phyloP scores from a whole-genome alignment of 495 filamentous ascomycete species.

The Penicillium daleae region DNA sequence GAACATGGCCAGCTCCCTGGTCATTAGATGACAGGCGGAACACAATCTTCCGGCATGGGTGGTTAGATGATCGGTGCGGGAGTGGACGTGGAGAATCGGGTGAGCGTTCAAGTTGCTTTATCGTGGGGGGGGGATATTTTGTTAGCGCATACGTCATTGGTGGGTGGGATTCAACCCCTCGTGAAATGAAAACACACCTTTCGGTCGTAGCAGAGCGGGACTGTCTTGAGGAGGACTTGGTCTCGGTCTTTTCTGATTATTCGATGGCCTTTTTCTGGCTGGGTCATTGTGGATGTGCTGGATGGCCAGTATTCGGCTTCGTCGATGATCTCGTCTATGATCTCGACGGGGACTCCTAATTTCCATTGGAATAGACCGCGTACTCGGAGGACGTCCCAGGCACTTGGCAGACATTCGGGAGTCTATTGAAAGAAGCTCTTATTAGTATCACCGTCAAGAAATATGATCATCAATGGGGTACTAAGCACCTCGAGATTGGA shows the following conservation, averaged over 20 bases:
- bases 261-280: constrained; percentile 28
- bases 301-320: constrained; percentile 73
- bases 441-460: not conserved
- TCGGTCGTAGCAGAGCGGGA: constrained; percentile 45
- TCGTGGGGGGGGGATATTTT: not conserved
- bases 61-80: constrained; percentile 40
- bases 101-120: constrained; percentile 24
- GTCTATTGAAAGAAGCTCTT: not conserved
- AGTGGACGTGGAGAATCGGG: constrained; percentile 28
- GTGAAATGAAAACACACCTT: constrained; percentile 25
- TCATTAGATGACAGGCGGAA: constrained; percentile 68
- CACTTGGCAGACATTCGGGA: constrained; percentile 29
- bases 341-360: constrained; percentile 58
- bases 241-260: constrained; percentile 42
- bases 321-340: constrained; percentile 71
- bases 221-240: constrained; percentile 42
- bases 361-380: constrained; percentile 45
- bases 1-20: constrained; percentile 55
- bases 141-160: constrained; percentile 4
- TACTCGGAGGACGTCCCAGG: constrained; percentile 43
- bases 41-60: constrained; percentile 57
- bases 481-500: not conserved
- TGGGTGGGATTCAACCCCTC: not conserved
- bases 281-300: constrained; percentile 33
- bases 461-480: not conserved